phyloP scores from a whole-genome alignment of 192 early-diverging fungal genomes.

The Ambispora gerdemannii region DNA sequence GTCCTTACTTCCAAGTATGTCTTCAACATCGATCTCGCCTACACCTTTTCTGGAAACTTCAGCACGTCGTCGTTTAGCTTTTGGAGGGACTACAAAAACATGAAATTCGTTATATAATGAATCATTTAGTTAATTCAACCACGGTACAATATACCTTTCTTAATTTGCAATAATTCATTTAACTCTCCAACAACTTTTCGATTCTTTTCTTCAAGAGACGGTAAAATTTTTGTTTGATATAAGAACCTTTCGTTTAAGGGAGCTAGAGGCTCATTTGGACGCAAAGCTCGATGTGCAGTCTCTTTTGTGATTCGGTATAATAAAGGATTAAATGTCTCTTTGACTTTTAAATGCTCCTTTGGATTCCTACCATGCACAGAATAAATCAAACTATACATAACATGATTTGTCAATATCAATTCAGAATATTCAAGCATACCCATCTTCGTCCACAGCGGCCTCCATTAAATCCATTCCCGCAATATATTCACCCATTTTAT shows the following conservation, averaged over 20 bases:
- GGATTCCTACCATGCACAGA: slow-evolving; percentile 24
- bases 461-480: slow-evolving; percentile 57
- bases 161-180: slow-evolving; percentile 50
- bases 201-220: slow-evolving; percentile 42
- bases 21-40: slow-evolving; percentile 8
- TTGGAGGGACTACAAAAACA: slow-evolving; percentile 24
- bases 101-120: background rate
- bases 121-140: background rate
- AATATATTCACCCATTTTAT: slow-evolving; percentile 55
- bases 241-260: slow-evolving; percentile 46
- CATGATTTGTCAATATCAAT: background rate
- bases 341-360: slow-evolving; percentile 51
- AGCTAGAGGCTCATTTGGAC: slow-evolving; percentile 51
- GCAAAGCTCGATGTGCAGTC: slow-evolving; percentile 56
- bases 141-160: slow-evolving; percentile 41
- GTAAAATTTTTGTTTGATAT: slow-evolving; percentile 44
- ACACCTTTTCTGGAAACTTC: slow-evolving; percentile 18
- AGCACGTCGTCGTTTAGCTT: slow-evolving; percentile 29
- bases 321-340: slow-evolving; percentile 60
- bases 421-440: slow-evolving; percentile 38
- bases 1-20: slow-evolving; percentile 27
- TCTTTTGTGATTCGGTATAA: slow-evolving; percentile 55
- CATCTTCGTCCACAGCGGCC: slow-evolving; percentile 40
- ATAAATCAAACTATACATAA: background rate
- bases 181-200: slow-evolving; percentile 43